Percentiles rank a stretch among this genome's conserved stretches.
Evolutionary conservation across 805 yeast species (phyloP).

Genomic region (Saccharomycopsis oosterbeekiorum): DNA sequence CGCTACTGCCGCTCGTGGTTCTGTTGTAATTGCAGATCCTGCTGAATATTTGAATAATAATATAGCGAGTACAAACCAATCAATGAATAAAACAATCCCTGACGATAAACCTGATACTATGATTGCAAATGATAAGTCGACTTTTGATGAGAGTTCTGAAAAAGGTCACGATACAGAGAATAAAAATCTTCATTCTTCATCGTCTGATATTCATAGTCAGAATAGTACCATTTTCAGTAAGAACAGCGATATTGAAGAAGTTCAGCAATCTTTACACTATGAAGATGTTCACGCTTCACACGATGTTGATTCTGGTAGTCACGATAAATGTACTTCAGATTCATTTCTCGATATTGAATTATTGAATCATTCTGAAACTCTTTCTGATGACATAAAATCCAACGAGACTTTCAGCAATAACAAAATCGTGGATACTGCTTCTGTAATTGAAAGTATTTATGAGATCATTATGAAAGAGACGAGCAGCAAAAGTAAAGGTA

Average conservation of each 20-base stretch:
- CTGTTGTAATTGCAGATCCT: not conserved
- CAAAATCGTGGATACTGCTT: not conserved
- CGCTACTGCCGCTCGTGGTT: not conserved
- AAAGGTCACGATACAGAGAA: not conserved
- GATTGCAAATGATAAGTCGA: not conserved
- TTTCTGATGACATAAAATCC: not conserved
- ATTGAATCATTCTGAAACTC: not conserved
- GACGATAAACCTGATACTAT: not conserved
- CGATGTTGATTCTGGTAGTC: not conserved
- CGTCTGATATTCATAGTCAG: not conserved
- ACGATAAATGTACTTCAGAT: not conserved
- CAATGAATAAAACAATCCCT: not conserved
- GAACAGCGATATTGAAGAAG: not conserved
- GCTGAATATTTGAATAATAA: not conserved
- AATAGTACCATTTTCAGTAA: not conserved
- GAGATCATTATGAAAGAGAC: not conserved
- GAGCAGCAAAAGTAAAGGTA: not conserved
- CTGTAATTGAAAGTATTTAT: not conserved
- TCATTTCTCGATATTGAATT: not conserved
- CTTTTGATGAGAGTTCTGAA: not conserved
- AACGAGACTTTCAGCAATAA: not conserved
- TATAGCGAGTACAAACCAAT: not conserved
- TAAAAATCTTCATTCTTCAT: not conserved
- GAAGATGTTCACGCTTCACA: not conserved
- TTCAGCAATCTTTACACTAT: not conserved